These are phyloP conservation scores for Podila minutissima DNA, from an alignment of 192 early-diverging fungal species.

Conservation along the genomic window DNA sequence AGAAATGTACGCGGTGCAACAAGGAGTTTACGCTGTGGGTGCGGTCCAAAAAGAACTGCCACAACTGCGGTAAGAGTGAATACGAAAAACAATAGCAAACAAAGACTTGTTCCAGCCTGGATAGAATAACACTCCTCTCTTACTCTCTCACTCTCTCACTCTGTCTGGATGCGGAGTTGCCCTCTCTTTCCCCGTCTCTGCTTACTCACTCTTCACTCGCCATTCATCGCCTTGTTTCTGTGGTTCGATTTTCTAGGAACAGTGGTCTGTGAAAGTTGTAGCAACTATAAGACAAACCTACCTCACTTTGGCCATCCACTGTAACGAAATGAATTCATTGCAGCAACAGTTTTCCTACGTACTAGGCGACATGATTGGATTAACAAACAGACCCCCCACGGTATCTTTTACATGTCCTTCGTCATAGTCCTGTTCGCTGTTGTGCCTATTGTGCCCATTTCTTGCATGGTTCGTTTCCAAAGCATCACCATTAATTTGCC, in stretches of 20 bases:
- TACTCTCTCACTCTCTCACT: too few species aligned
- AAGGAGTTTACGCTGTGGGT: too few species aligned
- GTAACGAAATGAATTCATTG: neutral
- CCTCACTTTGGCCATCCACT: slow-evolving; percentile 22
- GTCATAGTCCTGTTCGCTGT: slow-evolving; percentile 22
- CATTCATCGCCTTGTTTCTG: neutral
- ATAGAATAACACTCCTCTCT: too few species aligned
- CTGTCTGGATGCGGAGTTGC: too few species aligned
- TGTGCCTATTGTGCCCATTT: slow-evolving; percentile 38
- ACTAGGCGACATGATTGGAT: neutral
- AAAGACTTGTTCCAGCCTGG: too few species aligned
- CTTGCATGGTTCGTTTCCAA: slow-evolving; percentile 18
- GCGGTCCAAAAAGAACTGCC: too few species aligned
- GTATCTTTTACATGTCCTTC: too few species aligned
- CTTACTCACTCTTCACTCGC: neutral
- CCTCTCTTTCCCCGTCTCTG: neutral
- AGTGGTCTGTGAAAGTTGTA: slow-evolving; percentile 21
- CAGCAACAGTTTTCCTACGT: neutral
- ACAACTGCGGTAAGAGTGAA: too few species aligned
- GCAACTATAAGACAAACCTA: slow-evolving; percentile 23
- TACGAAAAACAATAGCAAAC: too few species aligned
- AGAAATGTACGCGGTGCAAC: too few species aligned
- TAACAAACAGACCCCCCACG: too few species aligned
- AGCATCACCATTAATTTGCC: neutral
- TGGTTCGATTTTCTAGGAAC: slow-evolving; percentile 1